A percentile compares a stretch with the other conserved stretches of the same genome.
Evolutionary conservation across 306 rosid genomes (phyloP).

Genomic region (Argentina anserina): DNA sequence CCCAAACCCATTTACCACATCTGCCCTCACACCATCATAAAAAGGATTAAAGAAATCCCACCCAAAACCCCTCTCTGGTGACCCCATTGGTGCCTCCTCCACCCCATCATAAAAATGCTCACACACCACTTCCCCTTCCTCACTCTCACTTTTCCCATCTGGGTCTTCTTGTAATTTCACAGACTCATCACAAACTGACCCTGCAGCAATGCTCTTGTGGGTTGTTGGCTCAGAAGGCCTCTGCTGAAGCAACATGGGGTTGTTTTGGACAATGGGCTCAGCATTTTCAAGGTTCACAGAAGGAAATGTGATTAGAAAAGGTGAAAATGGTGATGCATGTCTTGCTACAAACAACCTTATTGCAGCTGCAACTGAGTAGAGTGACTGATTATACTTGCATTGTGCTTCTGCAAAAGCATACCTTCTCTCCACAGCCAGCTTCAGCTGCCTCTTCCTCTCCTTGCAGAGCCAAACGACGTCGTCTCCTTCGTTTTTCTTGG

Average conservation of each 20-base stretch:
- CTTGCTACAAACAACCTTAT: slow-evolving; percentile 25
- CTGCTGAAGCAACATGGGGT: slow-evolving; percentile 22
- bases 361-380: slow-evolving; percentile 23
- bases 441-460: slow-evolving; percentile 19
- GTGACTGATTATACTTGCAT: slow-evolving; percentile 29
- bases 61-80: slow-evolving; percentile 12
- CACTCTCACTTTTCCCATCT: not conserved
- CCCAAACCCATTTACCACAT: slow-evolving; percentile 19
- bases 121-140: not conserved
- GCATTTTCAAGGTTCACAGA: slow-evolving; percentile 3
- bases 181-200: slow-evolving; percentile 6
- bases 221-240: slow-evolving; percentile 13
- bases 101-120: slow-evolving; percentile 20
- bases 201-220: not conserved
- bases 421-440: slow-evolving; percentile 28
- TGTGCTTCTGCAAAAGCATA: slow-evolving; percentile 33
- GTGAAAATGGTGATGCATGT: slow-evolving; percentile 30
- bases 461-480: slow-evolving; percentile 25
- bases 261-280: slow-evolving; percentile 8
- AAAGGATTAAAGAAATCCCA: slow-evolving; percentile 30
- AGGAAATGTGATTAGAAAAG: slow-evolving; percentile 26
- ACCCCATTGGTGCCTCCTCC: slow-evolving; percentile 2
- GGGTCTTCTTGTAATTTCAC: slow-evolving; percentile 2
- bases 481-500: slow-evolving; percentile 19
- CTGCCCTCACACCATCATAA: not conserved